Evolutionary conservation across 1,284 basidiomycete genomes (phyloP).

Genomic region (Heterobasidion irregulare): DNA sequence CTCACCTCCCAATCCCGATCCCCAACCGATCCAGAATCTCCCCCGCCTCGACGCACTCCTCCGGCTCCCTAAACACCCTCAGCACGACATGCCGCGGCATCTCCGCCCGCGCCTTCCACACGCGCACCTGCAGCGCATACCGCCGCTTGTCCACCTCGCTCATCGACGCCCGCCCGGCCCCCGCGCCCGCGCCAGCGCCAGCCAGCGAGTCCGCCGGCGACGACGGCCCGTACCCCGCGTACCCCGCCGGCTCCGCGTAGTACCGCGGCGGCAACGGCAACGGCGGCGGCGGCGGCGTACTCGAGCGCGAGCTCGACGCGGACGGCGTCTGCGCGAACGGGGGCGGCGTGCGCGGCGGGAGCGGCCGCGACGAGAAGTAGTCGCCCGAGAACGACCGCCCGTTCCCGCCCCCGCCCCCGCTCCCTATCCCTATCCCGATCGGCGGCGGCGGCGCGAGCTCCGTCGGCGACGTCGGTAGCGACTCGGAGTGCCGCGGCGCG

Average conservation of each 20-base stretch:
- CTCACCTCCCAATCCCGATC: too few relatives aligned
- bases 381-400: constrained; percentile 2
- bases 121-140: constrained; percentile 47
- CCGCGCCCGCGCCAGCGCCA: too few relatives aligned
- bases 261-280: not conserved
- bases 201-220: not conserved
- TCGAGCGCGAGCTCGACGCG: not conserved
- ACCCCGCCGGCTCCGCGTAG: not conserved
- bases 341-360: not conserved
- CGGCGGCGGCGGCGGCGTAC: constrained; percentile 1
- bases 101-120: constrained; percentile 48
- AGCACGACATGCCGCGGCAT: constrained; percentile 48
- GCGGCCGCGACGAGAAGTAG: constrained; percentile 13
- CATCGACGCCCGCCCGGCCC: constrained; percentile 15
- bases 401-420: constrained; percentile 1
- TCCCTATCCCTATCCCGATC: not conserved
- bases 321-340: not conserved
- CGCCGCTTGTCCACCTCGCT: constrained; percentile 46
- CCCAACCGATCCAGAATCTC: constrained; percentile 16
- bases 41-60: constrained; percentile 54
- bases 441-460: constrained; percentile 4
- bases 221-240: too few relatives aligned
- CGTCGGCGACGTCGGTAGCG: constrained; percentile 3
- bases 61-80: constrained; percentile 56
- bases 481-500: constrained; percentile 1